Evolutionary conservation across 2,329 filamentous ascomycete genomes (phyloP).

Genomic region (Furcasterigmium furcatum): DNA sequence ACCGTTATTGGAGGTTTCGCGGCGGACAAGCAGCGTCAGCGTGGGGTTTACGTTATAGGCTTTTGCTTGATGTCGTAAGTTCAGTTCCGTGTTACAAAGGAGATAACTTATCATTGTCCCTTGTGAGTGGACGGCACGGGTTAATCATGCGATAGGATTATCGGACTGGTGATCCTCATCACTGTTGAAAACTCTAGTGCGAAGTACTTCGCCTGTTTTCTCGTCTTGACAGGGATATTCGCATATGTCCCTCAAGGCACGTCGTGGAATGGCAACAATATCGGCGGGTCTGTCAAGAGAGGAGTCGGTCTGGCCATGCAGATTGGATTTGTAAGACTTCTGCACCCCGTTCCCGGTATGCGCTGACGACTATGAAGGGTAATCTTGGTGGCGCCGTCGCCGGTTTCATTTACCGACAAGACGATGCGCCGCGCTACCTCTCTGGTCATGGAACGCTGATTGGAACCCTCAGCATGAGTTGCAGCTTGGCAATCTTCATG

Average conservation of each 20-base stretch:
- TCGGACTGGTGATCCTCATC: conserved; percentile 40
- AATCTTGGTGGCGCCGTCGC: conserved; percentile 53
- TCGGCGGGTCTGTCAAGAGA: conserved; percentile 51
- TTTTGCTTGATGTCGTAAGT: conserved; percentile 31
- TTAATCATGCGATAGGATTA: conserved; percentile 21
- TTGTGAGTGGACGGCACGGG: no score
- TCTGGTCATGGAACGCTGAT: no score
- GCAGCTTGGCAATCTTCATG: no score
- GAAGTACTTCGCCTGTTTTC: conserved; percentile 47
- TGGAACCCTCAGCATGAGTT: no score
- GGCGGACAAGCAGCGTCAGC: conserved; percentile 19
- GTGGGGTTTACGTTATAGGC: conserved; percentile 32
- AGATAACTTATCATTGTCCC: no score
- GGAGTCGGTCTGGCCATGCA: conserved; percentile 55
- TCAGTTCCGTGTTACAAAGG: accelerated
- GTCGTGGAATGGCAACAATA: conserved; percentile 59
- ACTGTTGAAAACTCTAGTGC: conserved; percentile 29
- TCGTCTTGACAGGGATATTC: conserved; percentile 45
- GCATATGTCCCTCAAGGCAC: conserved; percentile 52
- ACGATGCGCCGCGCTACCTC: conserved; percentile 56
- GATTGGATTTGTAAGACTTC: no score
- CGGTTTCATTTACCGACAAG: conserved; percentile 40
- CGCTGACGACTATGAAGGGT: no score
- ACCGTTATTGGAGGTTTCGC: conserved; percentile 21
- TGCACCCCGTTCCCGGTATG: no score